phyloP scores from a whole-genome alignment of 345 rosid species.

The Citrus hindsii region DNA sequence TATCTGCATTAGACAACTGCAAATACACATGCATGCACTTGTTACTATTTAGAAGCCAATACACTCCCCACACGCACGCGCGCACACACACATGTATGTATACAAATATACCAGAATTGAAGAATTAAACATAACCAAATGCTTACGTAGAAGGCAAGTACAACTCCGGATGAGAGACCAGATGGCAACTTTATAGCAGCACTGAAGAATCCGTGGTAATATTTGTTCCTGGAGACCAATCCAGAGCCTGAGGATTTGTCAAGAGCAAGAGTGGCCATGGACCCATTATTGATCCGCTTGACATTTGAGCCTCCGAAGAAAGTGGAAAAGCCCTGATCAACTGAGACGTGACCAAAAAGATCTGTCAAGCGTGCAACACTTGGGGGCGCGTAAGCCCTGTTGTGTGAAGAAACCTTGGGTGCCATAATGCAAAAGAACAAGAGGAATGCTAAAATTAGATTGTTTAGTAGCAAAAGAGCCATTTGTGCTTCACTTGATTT shows the following conservation, averaged over 20 bases:
- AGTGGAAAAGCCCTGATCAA: slow-evolving; percentile 43
- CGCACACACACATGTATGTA: no score
- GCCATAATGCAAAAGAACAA: slow-evolving; percentile 37
- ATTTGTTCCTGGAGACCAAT: slow-evolving; percentile 50
- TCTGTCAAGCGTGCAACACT: slow-evolving; percentile 58
- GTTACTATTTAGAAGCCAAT: no score
- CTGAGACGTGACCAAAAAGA: slow-evolving; percentile 44
- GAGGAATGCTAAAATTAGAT: slow-evolving; percentile 18
- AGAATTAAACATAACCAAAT: neutral
- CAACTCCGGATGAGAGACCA: slow-evolving; percentile 87
- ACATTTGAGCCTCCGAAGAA: slow-evolving; percentile 58
- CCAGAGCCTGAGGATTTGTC: slow-evolving; percentile 82
- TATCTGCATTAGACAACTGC: slow-evolving; percentile 80
- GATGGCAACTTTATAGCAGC: slow-evolving; percentile 83
- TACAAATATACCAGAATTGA: neutral
- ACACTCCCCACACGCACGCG: no score
- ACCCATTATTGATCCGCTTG: slow-evolving; percentile 49
- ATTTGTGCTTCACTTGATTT: slow-evolving; percentile 15
- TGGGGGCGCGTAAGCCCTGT: slow-evolving; percentile 52
- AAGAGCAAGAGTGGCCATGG: slow-evolving; percentile 61
- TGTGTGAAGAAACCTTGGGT: slow-evolving; percentile 50
- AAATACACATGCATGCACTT: neutral
- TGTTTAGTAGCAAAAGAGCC: slow-evolving; percentile 30
- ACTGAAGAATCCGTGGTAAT: slow-evolving; percentile 78
- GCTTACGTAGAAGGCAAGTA: slow-evolving; percentile 89